Evolutionary conservation across 768 basidiomycete genomes (phyloP).

Genomic region (Leucocoprinus leucothites): DNA sequence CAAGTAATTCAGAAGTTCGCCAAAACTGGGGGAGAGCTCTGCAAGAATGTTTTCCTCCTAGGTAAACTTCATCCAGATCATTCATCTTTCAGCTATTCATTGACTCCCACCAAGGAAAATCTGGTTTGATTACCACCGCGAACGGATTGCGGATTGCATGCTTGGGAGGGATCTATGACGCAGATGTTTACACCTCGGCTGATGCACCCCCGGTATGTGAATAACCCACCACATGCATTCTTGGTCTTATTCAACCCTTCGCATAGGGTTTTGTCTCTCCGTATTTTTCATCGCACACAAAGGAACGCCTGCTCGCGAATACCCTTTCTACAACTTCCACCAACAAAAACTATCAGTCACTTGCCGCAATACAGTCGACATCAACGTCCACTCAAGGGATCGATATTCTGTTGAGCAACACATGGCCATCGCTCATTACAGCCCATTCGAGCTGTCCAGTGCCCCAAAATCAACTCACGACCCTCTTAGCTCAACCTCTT

Average conservation of each 20-base stretch:
- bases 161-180: constrained; percentile 75
- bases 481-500: constrained; percentile 50
- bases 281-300: constrained; percentile 66
- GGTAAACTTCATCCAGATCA: constrained; percentile 48
- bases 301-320: constrained; percentile 72
- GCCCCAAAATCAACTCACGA: constrained; percentile 41
- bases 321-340: constrained; percentile 51
- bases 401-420: constrained; percentile 81
- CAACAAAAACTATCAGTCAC: constrained; percentile 53
- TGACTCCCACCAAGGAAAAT: constrained; percentile 58
- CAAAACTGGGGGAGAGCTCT: constrained; percentile 75
- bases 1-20: constrained; percentile 72
- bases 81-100: not conserved
- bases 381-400: constrained; percentile 61
- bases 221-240: not conserved
- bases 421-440: constrained; percentile 68
- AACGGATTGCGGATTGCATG: constrained; percentile 84
- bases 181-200: constrained; percentile 52
- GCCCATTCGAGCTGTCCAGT: constrained; percentile 54
- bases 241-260: not conserved
- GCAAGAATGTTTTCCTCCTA: constrained; percentile 79
- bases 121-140: constrained; percentile 73
- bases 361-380: constrained; percentile 65
- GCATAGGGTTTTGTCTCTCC: constrained; percentile 72
- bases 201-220: constrained; percentile 64